These are phyloP conservation scores for Iris pallida DNA, from an alignment of 116 monocot species.

Conservation along the genomic window DNA sequence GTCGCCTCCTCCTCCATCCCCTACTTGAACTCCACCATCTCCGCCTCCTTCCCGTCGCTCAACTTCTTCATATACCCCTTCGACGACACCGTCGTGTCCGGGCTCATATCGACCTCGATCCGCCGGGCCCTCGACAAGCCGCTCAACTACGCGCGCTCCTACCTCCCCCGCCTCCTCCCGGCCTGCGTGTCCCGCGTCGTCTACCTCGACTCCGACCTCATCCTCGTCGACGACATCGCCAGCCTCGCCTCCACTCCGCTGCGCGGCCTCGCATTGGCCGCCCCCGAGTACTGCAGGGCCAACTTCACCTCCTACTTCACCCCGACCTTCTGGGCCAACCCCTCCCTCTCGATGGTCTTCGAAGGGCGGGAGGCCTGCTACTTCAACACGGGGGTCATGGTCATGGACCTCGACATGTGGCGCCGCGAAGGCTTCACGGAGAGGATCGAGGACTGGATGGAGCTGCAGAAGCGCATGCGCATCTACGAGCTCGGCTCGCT, in stretches of 20 bases:
- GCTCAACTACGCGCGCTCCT: slow-evolving; percentile 78
- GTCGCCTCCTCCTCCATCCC: slow-evolving; percentile 37
- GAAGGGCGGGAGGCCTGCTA: slow-evolving; percentile 45
- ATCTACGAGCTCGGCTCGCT: slow-evolving; percentile 76
- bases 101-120: slow-evolving; percentile 71
- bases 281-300: slow-evolving; percentile 79
- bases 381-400: slow-evolving; percentile 88
- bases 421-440: slow-evolving; percentile 40
- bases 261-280: slow-evolving; percentile 44
- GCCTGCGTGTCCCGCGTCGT: slow-evolving; percentile 41
- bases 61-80: slow-evolving; percentile 56
- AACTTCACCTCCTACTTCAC: slow-evolving; percentile 78
- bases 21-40: slow-evolving; percentile 40
- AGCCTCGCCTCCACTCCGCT: slow-evolving; percentile 36
- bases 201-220: slow-evolving; percentile 72
- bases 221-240: slow-evolving; percentile 69
- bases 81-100: slow-evolving; percentile 50
- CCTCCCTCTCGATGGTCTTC: slow-evolving; percentile 43
- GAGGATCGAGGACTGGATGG: slow-evolving; percentile 76
- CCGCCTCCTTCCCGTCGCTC: slow-evolving; percentile 58
- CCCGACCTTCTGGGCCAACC: slow-evolving; percentile 57
- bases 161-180: slow-evolving; percentile 49
- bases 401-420: slow-evolving; percentile 62
- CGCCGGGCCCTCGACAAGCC: slow-evolving; percentile 70
- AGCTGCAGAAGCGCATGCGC: slow-evolving; percentile 58